Evolutionary conservation across 768 basidiomycete species (phyloP), one percentile per base, ranked within the genome.

Genomic region (Boletus rex-veris): DNA sequence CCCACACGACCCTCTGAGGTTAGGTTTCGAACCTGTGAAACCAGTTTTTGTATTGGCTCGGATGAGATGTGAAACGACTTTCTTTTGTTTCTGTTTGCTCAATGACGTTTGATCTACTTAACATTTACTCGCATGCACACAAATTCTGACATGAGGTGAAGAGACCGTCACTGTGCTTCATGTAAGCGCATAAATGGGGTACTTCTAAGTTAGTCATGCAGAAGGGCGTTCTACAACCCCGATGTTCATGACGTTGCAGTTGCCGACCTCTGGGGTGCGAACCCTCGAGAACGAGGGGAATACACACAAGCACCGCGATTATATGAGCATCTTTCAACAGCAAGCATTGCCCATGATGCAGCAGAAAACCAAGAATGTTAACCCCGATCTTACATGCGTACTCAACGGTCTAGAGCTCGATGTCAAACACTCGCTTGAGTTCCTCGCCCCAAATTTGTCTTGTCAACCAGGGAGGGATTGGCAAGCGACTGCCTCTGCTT

Each of bases 401-500:
- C 36, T 38, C 28, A 42, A 45, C 15, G 60, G 64, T 55, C 67
- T 62, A 70, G 66, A 69, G 54, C 58, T 59, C 44, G 48, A 60
- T 31, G 58, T 62, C 65, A 67, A 58, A 63, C 59, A 58, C 50
- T 60, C 59, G 64, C 64, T 70, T 62, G 58, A 50, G 55, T 46
- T 57, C 49, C 48, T 58, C 64, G 55, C 64, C 70, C 70, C 54
- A 61, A 58, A 61, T 62, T 53, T 57, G 57, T 54, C 45, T 42
- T 41, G 41, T 60, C 47, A 33, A 46, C 53, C 55, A 61, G 54
- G 48, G 55, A 58, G 48, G 56, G 56, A 61, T 65, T 49, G 58
- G 44, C 57, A 59, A 58, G 60, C 58, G 58, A 54, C 31, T 59
- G 48, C 44, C 44, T 50, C 19, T 50, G 16, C 51, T 49, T 50